Base-by-base conservation (phyloP, 768 basidiomycete species). In the Termitomyces sp. region DNA sequence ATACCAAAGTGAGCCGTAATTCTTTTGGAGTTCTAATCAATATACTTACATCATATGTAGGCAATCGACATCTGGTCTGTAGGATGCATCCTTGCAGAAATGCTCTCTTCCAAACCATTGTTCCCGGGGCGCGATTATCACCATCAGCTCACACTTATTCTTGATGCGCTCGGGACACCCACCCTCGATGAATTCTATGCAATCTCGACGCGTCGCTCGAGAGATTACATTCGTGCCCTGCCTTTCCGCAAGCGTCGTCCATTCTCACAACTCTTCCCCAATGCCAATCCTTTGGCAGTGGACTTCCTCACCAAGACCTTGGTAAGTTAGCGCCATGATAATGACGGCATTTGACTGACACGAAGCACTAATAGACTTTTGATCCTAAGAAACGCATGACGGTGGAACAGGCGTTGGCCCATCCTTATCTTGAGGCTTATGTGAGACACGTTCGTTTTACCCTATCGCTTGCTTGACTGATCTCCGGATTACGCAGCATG, bases 101-200 rank as follows among this genome's bases (percentile, higher is more conserved):
- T 98, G 95, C 77, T 98, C n/a, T 90, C 86, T 17, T 92, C 94
- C 30, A 95, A 94, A 66, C 95, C 96, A 0, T 79, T 99, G 33
- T 99, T 99, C 81, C 95, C 95, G 0, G 97, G 97, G 17, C 84
- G 94, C 40, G 96, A 89, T 75, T 95, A 95, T 71, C 95, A 98
- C 72, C 93, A 99, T 66, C 97, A 98, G 62, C 80, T 99, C 42
- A 88, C 89, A 1, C 83, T 98, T 55, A 99, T 98, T 68, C 83
- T 98, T 65, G 95, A 98, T 64, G 91, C 98, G 31, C 85, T 99
- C 45, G 97, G 97, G 23, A 98, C 97, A 33, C 97, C 97, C 2
- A 92, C 94, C 2, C 78, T 98, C 54, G 97, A 99, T 62, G 97
- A 98, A 67, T 98, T 98, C 73, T 94, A 98, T 73, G 92, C 92